phyloP scores from a whole-genome alignment of 176 grass and related monocot species.

The Musa acuminata region DNA sequence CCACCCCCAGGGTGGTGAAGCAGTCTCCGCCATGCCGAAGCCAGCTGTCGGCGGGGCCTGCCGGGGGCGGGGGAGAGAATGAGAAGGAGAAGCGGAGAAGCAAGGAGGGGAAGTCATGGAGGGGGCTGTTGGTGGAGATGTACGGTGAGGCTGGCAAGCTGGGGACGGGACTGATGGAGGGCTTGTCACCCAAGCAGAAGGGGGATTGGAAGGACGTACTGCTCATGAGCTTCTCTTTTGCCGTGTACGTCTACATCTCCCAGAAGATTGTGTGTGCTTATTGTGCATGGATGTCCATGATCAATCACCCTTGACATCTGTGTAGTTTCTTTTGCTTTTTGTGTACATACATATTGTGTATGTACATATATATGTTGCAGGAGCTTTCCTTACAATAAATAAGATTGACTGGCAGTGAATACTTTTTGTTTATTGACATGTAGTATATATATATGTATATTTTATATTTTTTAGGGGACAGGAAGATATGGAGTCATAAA shows the following conservation, averaged over 20 bases:
- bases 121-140: neutral
- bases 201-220: slow-evolving; percentile 57
- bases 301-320: slow-evolving; percentile 21
- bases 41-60: neutral
- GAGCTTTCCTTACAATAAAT: no score
- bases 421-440: no score
- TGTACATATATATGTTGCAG: no score
- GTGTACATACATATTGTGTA: no score
- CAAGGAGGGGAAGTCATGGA: neutral
- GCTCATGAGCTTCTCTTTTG: slow-evolving; percentile 83
- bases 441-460: no score
- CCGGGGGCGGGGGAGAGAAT: neutral
- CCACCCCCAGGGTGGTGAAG: neutral
- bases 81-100: neutral
- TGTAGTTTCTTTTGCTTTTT: no score
- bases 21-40: neutral
- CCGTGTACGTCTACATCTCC: slow-evolving; percentile 81
- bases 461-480: no score
- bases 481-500: no score
- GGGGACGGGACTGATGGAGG: slow-evolving; percentile 23
- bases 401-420: no score
- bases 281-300: slow-evolving; percentile 65
- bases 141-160: neutral
- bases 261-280: slow-evolving; percentile 76
- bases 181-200: slow-evolving; percentile 39